Evolutionary conservation across 768 basidiomycete species (phyloP).

Genomic region (Gelatoporia subvermispora): DNA sequence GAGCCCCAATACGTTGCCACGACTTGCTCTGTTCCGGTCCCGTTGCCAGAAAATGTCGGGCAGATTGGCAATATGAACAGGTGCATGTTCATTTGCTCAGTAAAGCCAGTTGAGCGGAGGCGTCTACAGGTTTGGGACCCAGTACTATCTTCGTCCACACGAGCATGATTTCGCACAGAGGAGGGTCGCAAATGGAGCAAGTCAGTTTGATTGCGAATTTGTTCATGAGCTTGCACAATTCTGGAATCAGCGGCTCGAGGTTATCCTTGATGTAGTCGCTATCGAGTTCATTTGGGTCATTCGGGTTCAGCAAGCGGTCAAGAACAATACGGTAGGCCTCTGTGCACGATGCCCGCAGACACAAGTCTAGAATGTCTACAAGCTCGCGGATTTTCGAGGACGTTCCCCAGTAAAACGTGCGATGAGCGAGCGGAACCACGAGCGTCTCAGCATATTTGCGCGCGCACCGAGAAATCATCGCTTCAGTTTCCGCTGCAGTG

Average conservation of each 20-base stretch:
- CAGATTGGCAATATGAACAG: constrained; percentile 3
- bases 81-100: constrained; percentile 5
- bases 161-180: constrained; percentile 8
- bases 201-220: not conserved
- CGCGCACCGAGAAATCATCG: not conserved
- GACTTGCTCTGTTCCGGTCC: not conserved
- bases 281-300: not conserved
- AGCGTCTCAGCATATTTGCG: not conserved
- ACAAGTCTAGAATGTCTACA: constrained; percentile 5
- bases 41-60: constrained; percentile 2
- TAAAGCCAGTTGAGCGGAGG: not conserved
- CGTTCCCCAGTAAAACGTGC: too few species aligned
- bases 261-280: constrained; percentile 1
- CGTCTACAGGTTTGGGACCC: constrained; percentile 5
- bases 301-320: not conserved
- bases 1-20: constrained; percentile 6
- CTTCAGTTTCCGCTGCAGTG: not conserved
- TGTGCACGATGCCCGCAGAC: not conserved
- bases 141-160: constrained; percentile 11
- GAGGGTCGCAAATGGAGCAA: constrained; percentile 1
- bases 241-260: constrained; percentile 11
- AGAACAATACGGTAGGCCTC: not conserved
- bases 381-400: not conserved
- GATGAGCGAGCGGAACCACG: too few species aligned
- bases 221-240: constrained; percentile 5